A percentile compares a stretch with the other conserved stretches of the same genome.
Conservation (phyloP, 2,329 filamentous ascomycete species). For the Phaeoacremonium minimum region DNA sequence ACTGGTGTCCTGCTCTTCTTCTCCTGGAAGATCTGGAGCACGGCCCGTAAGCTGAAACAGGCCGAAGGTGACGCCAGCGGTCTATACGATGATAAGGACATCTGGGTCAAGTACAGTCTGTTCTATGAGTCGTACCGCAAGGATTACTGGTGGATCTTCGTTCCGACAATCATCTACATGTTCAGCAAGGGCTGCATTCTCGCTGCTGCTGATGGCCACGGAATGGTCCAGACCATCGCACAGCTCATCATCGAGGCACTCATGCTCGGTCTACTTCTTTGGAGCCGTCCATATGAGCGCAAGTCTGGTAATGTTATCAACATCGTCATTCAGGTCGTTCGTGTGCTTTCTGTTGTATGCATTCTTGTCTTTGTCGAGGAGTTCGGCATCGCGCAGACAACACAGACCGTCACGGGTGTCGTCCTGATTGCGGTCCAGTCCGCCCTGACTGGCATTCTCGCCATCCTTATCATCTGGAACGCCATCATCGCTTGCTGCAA, state of each 20-base stretch:
- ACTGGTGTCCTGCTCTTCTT: constrained; percentile 81
- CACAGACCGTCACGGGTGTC: constrained; percentile 90
- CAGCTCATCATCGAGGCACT: constrained; percentile 78
- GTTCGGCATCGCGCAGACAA: constrained; percentile 83
- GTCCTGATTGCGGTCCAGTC: constrained; percentile 90
- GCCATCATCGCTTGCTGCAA: constrained; percentile 78
- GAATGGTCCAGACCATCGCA: constrained; percentile 72
- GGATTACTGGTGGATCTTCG: constrained; percentile 95
- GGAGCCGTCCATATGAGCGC: constrained; percentile 81
- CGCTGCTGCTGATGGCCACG: constrained; percentile 80
- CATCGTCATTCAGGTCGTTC: constrained; percentile 83
- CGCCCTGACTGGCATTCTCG: constrained; percentile 74
- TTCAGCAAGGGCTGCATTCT: constrained; percentile 85
- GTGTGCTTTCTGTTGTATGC: constrained; percentile 82
- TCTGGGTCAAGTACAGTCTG: constrained; percentile 92
- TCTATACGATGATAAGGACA: constrained; percentile 83
- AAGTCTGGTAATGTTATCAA: constrained; percentile 91
- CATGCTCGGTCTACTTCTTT: constrained; percentile 76
- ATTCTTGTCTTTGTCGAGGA: constrained; percentile 93
- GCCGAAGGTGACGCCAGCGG: constrained; percentile 66
- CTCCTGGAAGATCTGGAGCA: constrained; percentile 74
- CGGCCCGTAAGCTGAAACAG: constrained; percentile 70
- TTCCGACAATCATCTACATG: constrained; percentile 85
- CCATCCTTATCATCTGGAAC: constrained; percentile 85
- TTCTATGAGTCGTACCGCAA: constrained; percentile 97